Base-by-base conservation (phyloP, 2,329 filamentous ascomycete species). In the Albophoma yamanashiensis region DNA sequence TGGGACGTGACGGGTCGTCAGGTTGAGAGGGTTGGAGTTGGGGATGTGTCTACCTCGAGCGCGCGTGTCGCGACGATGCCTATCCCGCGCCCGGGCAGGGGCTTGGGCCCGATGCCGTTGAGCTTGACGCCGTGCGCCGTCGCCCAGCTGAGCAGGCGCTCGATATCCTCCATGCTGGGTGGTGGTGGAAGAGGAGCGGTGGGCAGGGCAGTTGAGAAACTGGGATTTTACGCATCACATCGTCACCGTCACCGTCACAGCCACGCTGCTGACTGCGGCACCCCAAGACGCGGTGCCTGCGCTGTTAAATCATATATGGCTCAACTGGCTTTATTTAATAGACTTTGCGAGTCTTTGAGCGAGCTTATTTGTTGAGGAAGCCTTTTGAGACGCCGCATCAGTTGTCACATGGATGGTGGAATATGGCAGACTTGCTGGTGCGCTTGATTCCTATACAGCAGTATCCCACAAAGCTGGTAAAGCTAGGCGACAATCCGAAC, bases 61-160 rank as follows among this genome's bases (percentile, higher is more conserved):
- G 81, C 75, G 36, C 82, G 80, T 15, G 83, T 86, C 6, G 91
- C 88, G 57, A 92, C 80, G 60, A 96, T 85, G 55, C 92, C 92
- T 58, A 94, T 82, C 36, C 92, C 92, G 59, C 89, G 81, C 1
- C 86, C 88, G 7, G 86, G 82, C 20, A 96, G 85, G 45, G 77
- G 78, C 47, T 84, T 80, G 6, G 91, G 86, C 2, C 78, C 77
- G 56, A 95, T 84, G 36, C 86, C 86, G 66, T 87, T 79, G 64
- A 91, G 82, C 42, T 80, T 73, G 36, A 95, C 81, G 17, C 89
- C 89, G 60, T 84, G 80, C 1, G 75, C 73, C 39, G 78, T 70
- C 1, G 88, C 87, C 89, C 91, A 96, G 61, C 79, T 68, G 3
- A 87, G 78, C 62, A 95, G 89, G 11, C 77, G 74, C 34, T 82